Conservation (phyloP, 768 basidiomycete genomes). For the Trametes cingulata region DNA sequence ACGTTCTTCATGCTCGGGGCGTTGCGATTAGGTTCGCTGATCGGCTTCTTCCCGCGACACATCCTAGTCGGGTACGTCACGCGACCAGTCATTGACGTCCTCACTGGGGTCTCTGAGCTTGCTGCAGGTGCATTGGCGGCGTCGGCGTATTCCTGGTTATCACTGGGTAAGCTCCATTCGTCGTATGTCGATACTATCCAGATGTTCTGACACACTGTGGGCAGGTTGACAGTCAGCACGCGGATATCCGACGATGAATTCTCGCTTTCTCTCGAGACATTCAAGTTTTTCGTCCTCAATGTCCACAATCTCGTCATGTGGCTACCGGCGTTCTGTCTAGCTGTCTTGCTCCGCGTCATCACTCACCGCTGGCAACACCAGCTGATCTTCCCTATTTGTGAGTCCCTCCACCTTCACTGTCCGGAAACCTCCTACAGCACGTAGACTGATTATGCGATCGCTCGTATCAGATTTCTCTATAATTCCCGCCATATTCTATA, state of each 20-base stretch:
- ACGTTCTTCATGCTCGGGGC: conserved; percentile 86
- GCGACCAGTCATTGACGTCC: neutral
- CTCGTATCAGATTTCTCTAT: conserved; percentile 84
- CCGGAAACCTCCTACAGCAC: too few species aligned
- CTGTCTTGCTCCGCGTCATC: conserved; percentile 74
- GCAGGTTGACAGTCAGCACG: conserved; percentile 80
- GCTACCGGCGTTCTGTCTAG: conserved; percentile 76
- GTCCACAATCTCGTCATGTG: conserved; percentile 69
- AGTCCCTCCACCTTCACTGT: conserved; percentile 35
- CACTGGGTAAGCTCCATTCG: conserved; percentile 62
- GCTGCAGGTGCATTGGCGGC: conserved; percentile 83
- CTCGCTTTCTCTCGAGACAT: conserved; percentile 59
- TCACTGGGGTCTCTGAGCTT: neutral
- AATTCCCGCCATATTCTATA: conserved; percentile 84
- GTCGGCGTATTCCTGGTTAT: conserved; percentile 90
- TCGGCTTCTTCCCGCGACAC: conserved; percentile 96
- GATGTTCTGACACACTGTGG: neutral
- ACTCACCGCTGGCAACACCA: conserved; percentile 84
- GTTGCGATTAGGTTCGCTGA: conserved; percentile 78
- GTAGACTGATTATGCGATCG: too few species aligned
- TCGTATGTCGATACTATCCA: too few species aligned
- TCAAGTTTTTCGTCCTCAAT: conserved; percentile 69
- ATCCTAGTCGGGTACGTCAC: conserved; percentile 85
- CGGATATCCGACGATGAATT: conserved; percentile 81
- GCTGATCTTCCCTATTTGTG: conserved; percentile 86